Base-by-base conservation (phyloP, 352 stramenopile genomes). In the Globisporangium takayamanum region DNA sequence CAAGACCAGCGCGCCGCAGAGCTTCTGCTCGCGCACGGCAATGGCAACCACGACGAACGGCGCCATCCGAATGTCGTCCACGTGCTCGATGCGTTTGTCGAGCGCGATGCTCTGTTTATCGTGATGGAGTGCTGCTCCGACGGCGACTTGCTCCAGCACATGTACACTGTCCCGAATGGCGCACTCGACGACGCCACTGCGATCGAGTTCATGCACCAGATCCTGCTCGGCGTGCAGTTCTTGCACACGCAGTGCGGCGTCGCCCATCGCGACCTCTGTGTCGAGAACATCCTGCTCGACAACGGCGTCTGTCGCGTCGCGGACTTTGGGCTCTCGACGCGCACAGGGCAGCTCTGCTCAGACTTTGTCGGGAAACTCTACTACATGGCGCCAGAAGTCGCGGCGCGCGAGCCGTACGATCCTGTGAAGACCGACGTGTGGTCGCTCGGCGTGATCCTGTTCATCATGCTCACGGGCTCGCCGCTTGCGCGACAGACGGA, bases 391-490 rank as follows among this genome's bases (percentile, higher is more conserved):
- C 62, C 53, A 44, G 55, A 70, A 46, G 57, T 64, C 22, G 46
- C 64, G 42, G 59, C 50, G 2, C 30, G 22, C 10, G 41, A 28
- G 3, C 37, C 36, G 14, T 80, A 84, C 63, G 68, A 84, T 52
- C 71, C 74, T 0, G 50, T 57, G n/a, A 69, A 64, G 33, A 70
- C 72, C 10, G 74, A 84, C 25, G 62, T 81, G 30, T 84, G 74
- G 74, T 84, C 74, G 2, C 51, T 84, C 1, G 71, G 74, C 7
- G 67, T 80, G 53, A 71, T 81, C 53, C 62, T 79, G 25, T 81
- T 80, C 62, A 68, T 81, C 50, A 64, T 84, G 62, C 63, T 80
- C 25, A 75, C 67, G 25, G 69, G 72, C 0, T 78, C 73, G 8
- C 65, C 64, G 11, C 60, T 76, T 6, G 39, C 50, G 30, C 5